Evolutionary conservation across 2,329 filamentous ascomycete species (phyloP).

Genomic region (Hypoxylon sp.): DNA sequence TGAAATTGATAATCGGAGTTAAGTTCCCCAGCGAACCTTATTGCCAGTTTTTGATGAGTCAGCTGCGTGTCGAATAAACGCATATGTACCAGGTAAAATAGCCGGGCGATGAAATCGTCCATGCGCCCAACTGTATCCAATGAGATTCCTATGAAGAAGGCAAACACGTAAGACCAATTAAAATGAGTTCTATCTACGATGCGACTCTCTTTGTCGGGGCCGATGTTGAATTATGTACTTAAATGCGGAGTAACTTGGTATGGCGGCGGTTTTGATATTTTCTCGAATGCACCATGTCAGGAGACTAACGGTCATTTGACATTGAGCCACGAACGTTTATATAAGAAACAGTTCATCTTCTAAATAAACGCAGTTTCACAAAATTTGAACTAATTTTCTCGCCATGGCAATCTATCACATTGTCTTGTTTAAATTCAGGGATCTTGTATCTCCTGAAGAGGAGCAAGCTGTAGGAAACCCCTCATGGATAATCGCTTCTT

Average conservation of each 20-base stretch:
- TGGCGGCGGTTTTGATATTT: neutral
- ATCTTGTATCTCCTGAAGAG: slow-evolving; percentile 49
- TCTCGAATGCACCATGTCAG: slow-evolving; percentile 8
- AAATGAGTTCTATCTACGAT: neutral
- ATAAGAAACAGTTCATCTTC: slow-evolving; percentile 3
- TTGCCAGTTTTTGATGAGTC: neutral
- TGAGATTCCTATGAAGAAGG: neutral
- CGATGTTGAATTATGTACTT: neutral
- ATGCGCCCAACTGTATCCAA: neutral
- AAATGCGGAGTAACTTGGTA: slow-evolving; percentile 9
- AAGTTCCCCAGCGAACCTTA: neutral
- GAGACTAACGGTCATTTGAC: slow-evolving; percentile 13
- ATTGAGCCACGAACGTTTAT: neutral
- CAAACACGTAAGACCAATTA: slow-evolving; percentile 4
- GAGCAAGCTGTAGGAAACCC: slow-evolving; percentile 50
- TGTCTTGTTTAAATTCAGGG: slow-evolving; percentile 52
- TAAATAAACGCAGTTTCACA: neutral
- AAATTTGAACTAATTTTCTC: slow-evolving; percentile 1
- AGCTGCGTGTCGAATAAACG: slow-evolving; percentile 1
- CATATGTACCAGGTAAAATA: neutral
- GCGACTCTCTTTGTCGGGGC: neutral
- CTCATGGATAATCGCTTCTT: neutral
- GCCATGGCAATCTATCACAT: slow-evolving; percentile 53
- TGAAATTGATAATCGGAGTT: slow-evolving; percentile 8
- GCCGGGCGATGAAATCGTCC: neutral